Conservation (phyloP, 2,329 filamentous ascomycete species). For the Trichoderma sp. region DNA sequence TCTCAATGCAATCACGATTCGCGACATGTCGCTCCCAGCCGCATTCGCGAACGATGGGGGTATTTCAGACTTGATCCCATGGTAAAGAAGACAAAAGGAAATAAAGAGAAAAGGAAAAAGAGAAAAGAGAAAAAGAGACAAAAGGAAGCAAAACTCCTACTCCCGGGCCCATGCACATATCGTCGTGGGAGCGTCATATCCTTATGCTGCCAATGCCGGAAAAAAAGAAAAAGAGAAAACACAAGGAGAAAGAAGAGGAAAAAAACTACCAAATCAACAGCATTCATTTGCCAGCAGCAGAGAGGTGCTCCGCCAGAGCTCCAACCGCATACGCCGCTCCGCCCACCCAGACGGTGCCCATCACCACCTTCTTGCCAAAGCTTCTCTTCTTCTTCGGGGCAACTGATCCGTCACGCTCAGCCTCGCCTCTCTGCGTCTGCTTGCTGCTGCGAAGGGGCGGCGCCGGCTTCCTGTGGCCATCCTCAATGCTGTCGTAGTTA, state of each 20-base stretch:
- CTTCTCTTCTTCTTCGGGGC: slow-evolving; percentile 35
- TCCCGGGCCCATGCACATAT: slow-evolving; percentile 13
- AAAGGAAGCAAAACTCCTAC: slow-evolving; percentile 6
- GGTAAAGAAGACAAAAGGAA: background rate
- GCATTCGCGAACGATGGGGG: slow-evolving; percentile 18
- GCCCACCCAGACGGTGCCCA: slow-evolving; percentile 54
- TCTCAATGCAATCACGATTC: background rate
- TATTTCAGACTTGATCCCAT: slow-evolving; percentile 16
- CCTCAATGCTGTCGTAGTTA: slow-evolving; percentile 48
- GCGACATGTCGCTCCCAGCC: slow-evolving; percentile 15
- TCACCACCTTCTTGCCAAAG: slow-evolving; percentile 46
- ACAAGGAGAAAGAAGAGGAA: background rate
- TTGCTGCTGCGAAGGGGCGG: slow-evolving; percentile 40
- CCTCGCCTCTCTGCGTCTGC: slow-evolving; percentile 41
- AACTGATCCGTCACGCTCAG: slow-evolving; percentile 44
- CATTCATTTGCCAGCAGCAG: slow-evolving; percentile 41
- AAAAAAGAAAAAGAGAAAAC: background rate
- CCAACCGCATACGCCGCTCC: slow-evolving; percentile 58
- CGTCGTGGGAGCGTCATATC: background rate
- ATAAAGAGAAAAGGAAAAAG: background rate
- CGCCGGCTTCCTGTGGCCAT: slow-evolving; percentile 29
- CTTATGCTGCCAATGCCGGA: background rate
- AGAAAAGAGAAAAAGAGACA: background rate
- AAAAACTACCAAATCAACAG: background rate
- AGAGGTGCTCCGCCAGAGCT: slow-evolving; percentile 56